Conservation (phyloP, 2,329 filamentous ascomycete species). For the Alternaria solani region DNA sequence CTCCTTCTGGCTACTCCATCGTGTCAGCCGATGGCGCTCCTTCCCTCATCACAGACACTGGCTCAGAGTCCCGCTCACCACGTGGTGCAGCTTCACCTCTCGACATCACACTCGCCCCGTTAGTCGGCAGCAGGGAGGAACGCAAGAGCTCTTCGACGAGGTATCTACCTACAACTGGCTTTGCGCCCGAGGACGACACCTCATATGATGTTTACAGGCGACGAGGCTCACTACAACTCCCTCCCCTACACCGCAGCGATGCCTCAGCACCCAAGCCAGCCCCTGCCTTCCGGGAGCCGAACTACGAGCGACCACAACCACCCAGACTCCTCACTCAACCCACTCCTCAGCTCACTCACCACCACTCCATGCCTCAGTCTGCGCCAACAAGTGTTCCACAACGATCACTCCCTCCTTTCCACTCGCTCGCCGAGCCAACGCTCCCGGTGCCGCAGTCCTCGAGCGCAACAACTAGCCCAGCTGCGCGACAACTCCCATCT, state of each 20-base stretch:
- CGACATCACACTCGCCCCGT: constrained; percentile 52
- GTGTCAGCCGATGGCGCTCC: constrained; percentile 70
- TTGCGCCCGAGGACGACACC: constrained; percentile 47
- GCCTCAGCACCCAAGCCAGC: constrained; percentile 15
- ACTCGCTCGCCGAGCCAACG: constrained; percentile 44
- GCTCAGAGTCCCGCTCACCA: constrained; percentile 58
- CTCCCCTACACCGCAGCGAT: constrained; percentile 39
- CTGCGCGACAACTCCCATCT: constrained; percentile 42
- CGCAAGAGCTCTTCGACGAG: constrained; percentile 49
- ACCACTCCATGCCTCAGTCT: constrained; percentile 43
- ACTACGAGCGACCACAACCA: constrained; percentile 37
- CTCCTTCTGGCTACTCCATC: constrained; percentile 69
- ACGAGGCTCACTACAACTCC: constrained; percentile 45
- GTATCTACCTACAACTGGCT: constrained; percentile 50
- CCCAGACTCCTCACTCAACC: constrained; percentile 46
- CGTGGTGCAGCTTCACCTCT: constrained; percentile 56
- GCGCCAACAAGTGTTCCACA: constrained; percentile 35
- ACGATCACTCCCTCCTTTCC: constrained; percentile 43
- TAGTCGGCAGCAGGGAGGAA: constrained; percentile 48
- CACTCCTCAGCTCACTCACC: constrained; percentile 39
- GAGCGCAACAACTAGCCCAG: constrained; percentile 35
- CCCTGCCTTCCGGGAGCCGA: constrained; percentile 36
- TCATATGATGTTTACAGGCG: constrained; percentile 38
- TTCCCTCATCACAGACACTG: constrained; percentile 73
- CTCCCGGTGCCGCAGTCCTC: constrained; percentile 36